phyloP scores from a whole-genome alignment of 179 eudicot species.

The Beta macrorhiza region DNA sequence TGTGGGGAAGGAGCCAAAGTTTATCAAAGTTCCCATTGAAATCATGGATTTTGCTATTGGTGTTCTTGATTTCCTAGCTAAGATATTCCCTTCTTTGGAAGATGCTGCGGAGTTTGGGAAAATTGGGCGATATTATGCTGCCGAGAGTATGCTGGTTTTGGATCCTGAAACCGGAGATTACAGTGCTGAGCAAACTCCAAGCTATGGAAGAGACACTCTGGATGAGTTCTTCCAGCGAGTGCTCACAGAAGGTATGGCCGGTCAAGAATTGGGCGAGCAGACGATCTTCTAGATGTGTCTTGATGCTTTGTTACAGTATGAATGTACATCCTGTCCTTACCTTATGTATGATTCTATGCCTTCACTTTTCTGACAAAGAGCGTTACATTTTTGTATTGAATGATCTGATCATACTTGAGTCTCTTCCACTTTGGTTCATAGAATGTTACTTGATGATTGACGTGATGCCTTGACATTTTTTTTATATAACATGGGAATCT shows the following conservation, averaged over 20 bases:
- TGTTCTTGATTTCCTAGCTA: slow-evolving; percentile 74
- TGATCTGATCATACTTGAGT: background rate
- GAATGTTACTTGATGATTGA: background rate
- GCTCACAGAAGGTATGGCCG: slow-evolving; percentile 79
- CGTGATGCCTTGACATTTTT: background rate
- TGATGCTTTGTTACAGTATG: slow-evolving; percentile 13
- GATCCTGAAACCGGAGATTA: slow-evolving; percentile 84
- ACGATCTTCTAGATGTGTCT: slow-evolving; percentile 43
- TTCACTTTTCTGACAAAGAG: slow-evolving; percentile 11
- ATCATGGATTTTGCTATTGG: slow-evolving; percentile 88
- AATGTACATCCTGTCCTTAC: slow-evolving; percentile 17
- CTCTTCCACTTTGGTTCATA: background rate
- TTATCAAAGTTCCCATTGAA: slow-evolving; percentile 79
- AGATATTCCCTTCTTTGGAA: slow-evolving; percentile 68
- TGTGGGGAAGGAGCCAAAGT: slow-evolving; percentile 70
- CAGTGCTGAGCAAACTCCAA: slow-evolving; percentile 69
- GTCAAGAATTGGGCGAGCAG: slow-evolving; percentile 92
- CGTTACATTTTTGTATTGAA: background rate
- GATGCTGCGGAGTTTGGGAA: slow-evolving; percentile 93
- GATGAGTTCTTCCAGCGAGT: slow-evolving; percentile 84
- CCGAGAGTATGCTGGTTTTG: slow-evolving; percentile 85
- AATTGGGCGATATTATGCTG: slow-evolving; percentile 92
- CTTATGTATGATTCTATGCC: slow-evolving; percentile 17
- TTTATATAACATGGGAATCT: background rate
- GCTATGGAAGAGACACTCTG: slow-evolving; percentile 83